These are phyloP conservation scores for Pouteria glomerata DNA, from an alignment of 148 eudicot genomes.

Conservation along the genomic window DNA sequence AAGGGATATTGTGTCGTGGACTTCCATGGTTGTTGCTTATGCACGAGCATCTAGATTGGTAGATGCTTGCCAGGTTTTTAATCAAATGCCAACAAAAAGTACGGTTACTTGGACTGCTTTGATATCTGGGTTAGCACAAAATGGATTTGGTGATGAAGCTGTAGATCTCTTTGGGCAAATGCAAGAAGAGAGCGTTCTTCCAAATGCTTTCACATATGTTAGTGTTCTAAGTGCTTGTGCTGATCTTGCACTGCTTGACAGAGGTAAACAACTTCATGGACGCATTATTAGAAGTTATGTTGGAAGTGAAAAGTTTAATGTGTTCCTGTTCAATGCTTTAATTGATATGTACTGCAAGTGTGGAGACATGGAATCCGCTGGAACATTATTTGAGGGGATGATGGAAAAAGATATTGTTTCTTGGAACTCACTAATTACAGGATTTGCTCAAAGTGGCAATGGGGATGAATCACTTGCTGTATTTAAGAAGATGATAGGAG, in stretches of 20 bases:
- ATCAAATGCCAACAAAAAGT: slow-evolving; percentile 49
- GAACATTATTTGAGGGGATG: slow-evolving; percentile 38
- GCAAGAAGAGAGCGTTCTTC: slow-evolving; percentile 36
- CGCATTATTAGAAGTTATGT: slow-evolving; percentile 31
- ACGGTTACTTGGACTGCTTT: slow-evolving; percentile 72
- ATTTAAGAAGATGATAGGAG: slow-evolving; percentile 44
- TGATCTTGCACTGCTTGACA: slow-evolving; percentile 44
- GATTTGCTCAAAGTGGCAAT: slow-evolving; percentile 65
- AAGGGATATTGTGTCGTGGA: slow-evolving; percentile 68
- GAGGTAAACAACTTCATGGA: slow-evolving; percentile 67
- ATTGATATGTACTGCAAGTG: slow-evolving; percentile 72
- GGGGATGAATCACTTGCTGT: slow-evolving; percentile 39
- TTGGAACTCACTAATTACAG: slow-evolving; percentile 70
- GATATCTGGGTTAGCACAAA: slow-evolving; percentile 49
- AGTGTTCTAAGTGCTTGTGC: slow-evolving; percentile 66
- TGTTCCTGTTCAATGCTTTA: slow-evolving; percentile 53
- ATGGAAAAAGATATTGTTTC: slow-evolving; percentile 49
- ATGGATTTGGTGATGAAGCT: slow-evolving; percentile 49
- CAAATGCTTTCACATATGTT: slow-evolving; percentile 59
- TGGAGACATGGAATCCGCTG: slow-evolving; percentile 60
- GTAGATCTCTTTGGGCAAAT: slow-evolving; percentile 44
- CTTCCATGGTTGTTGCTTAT: slow-evolving; percentile 63
- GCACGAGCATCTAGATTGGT: slow-evolving; percentile 36
- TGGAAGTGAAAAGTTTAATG: slow-evolving; percentile 21
- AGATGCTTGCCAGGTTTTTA: slow-evolving; percentile 47